Base-by-base conservation (phyloP, 2,329 filamentous ascomycete genomes). In the Pestalotiopsis sp. region DNA sequence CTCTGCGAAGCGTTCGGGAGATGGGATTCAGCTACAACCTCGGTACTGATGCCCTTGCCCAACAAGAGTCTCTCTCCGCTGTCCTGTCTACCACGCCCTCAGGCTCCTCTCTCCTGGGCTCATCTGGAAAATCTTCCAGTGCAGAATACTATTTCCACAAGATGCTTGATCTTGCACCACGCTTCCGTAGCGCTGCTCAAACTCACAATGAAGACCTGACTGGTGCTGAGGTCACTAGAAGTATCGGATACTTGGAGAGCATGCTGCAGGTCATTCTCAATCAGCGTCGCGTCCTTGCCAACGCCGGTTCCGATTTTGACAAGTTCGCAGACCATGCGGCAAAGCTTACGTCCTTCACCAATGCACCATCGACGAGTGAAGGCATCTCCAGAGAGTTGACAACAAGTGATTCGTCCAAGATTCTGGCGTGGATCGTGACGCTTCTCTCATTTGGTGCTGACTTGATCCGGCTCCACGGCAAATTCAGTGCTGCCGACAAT, bases 1-100 rank as follows among this genome's bases (percentile, higher is more conserved):
- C 93, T 0, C 83, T 99, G 71, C 95, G 93, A 76, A 89, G 91
- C 25, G 83, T 98, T 36, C 90, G 94, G 45, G 89, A 91, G 68
- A 98, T 99, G 95, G 96, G 96, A 4, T 89, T 99, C 74, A 92
- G 91, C 74, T 90, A 91, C 66, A 98, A 97, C 76, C 84, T 97
- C 17, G 90, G 92, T 72, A 90, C 90, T 14, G 90, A 93, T 76
- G 85, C 91, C 58, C 84, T 98, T 20, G 86, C 87, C 52, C 89
- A 89, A 66, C 96, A 99, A 79, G 85, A 88, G 36, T 92, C 93
- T 0, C 83, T 93, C 7, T 87, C 92, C 5, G 81, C 86, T 4
- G 85, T 98, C 2, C 85, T 99, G 36, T 87, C 93, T 1, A 85
- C 83, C 5, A 86, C 85, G 2, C 76, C 82, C 41, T 74, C 85